Conservation (phyloP, 805 yeast genomes). For the Suhomyces prunicola region DNA sequence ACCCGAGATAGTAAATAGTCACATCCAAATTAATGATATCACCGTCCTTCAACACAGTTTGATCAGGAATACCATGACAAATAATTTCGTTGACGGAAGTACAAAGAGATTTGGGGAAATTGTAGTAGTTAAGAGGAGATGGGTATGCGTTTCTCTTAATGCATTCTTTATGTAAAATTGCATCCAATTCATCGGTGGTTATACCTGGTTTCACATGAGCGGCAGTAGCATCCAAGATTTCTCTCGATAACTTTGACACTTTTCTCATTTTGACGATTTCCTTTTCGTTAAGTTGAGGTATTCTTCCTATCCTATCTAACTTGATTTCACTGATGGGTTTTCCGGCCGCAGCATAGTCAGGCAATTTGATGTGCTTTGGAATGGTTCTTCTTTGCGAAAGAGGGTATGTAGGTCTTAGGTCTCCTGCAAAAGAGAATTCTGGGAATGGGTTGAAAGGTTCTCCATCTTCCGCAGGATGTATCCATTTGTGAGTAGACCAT, state of each 20-base stretch:
- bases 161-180: slow-evolving; percentile 81
- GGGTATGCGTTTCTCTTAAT: slow-evolving; percentile 89
- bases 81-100: slow-evolving; percentile 93
- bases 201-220: slow-evolving; percentile 80
- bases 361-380: slow-evolving; percentile 66
- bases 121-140: slow-evolving; percentile 90
- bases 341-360: slow-evolving; percentile 85
- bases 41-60: slow-evolving; percentile 83
- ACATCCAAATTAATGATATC: slow-evolving; percentile 93
- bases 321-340: slow-evolving; percentile 74
- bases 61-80: slow-evolving; percentile 97
- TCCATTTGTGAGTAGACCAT: slow-evolving; percentile 70
- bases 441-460: slow-evolving; percentile 84
- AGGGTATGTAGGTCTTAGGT: slow-evolving; percentile 76
- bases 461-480: slow-evolving; percentile 60
- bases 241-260: slow-evolving; percentile 77
- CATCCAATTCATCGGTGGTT: slow-evolving; percentile 91
- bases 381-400: slow-evolving; percentile 66
- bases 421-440: slow-evolving; percentile 68
- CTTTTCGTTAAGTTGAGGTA: slow-evolving; percentile 60
- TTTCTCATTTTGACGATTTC: slow-evolving; percentile 72
- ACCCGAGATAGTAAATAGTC: slow-evolving; percentile 78
- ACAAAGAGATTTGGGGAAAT: slow-evolving; percentile 89
- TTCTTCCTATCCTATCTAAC: slow-evolving; percentile 64
- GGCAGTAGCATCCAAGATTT: slow-evolving; percentile 86